A percentile compares a stretch with the other conserved stretches of the same genome.
These are phyloP conservation scores for Coelastrella sp. DNA, from an alignment of 139 green algal species.

Conservation along the genomic window DNA sequence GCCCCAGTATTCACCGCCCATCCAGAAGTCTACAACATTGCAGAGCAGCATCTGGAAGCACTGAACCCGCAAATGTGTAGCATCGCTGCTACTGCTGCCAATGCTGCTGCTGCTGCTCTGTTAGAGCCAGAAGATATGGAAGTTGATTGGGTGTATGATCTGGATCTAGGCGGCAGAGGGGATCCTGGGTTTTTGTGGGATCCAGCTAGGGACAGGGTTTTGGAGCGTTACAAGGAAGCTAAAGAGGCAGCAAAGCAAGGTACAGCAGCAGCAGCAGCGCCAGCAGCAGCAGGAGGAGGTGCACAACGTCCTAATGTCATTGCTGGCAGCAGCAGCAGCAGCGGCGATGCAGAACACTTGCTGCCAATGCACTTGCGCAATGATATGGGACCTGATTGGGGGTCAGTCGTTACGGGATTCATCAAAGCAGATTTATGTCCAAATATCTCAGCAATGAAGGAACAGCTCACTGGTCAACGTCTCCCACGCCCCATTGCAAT, in stretches of 20 bases:
- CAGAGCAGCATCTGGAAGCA: background rate
- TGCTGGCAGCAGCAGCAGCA: slow-evolving; percentile 15
- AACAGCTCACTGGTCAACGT: background rate
- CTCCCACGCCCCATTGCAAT: slow-evolving; percentile 16
- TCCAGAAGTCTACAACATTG: background rate
- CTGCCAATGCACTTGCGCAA: background rate
- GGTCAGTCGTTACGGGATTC: background rate
- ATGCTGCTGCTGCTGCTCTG: slow-evolving; percentile 1
- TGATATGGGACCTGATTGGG: background rate
- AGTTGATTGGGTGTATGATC: slow-evolving; percentile 19
- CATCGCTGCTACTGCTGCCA: slow-evolving; percentile 24
- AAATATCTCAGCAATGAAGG: background rate
- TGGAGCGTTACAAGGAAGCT: background rate
- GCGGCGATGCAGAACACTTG: background rate
- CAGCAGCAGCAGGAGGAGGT: background rate
- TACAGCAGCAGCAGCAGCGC: slow-evolving; percentile 5
- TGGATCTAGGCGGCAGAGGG: background rate
- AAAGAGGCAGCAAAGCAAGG: background rate
- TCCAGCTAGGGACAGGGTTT: background rate
- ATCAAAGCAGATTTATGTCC: slow-evolving; percentile 7
- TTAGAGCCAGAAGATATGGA: slow-evolving; percentile 6
- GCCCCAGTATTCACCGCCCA: background rate
- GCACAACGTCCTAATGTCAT: background rate
- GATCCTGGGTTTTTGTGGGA: background rate
- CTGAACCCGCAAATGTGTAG: background rate